phyloP scores from a whole-genome alignment of 495 filamentous ascomycete genomes.

The Penicillium mononematosum region DNA sequence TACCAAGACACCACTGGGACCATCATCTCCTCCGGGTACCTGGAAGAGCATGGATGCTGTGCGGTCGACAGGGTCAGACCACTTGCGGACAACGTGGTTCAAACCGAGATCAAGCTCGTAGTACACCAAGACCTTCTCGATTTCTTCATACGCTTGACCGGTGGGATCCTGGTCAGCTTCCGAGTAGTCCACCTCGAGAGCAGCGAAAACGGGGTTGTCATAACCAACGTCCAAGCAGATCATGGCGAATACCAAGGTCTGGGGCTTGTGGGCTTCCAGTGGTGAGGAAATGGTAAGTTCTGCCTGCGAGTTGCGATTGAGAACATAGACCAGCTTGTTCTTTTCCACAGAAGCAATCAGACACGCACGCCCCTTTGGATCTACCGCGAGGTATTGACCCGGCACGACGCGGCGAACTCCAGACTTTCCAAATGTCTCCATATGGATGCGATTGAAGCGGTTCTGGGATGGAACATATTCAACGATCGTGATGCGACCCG shows the following conservation, averaged over 20 bases:
- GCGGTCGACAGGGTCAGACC: slow-evolving; percentile 90
- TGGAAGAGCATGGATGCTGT: slow-evolving; percentile 89
- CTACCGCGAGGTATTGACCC: slow-evolving; percentile 89
- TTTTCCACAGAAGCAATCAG: slow-evolving; percentile 94
- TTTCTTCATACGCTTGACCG: slow-evolving; percentile 73
- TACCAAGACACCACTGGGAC: slow-evolving; percentile 90
- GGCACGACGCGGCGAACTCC: slow-evolving; percentile 93
- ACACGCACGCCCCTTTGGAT: slow-evolving; percentile 93
- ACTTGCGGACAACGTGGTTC: slow-evolving; percentile 95
- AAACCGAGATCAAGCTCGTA: slow-evolving; percentile 96
- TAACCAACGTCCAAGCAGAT: slow-evolving; percentile 90
- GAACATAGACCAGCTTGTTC: slow-evolving; percentile 98
- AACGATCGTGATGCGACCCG: slow-evolving; percentile 88
- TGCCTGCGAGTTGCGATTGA: slow-evolving; percentile 91
- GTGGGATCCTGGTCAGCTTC: slow-evolving; percentile 90
- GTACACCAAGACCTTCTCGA: slow-evolving; percentile 90
- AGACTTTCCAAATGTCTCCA: slow-evolving; percentile 97
- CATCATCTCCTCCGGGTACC: slow-evolving; percentile 90
- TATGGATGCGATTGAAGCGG: slow-evolving; percentile 81
- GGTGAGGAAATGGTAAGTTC: slow-evolving; percentile 96
- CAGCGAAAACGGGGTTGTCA: slow-evolving; percentile 94
- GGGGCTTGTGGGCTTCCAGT: slow-evolving; percentile 95
- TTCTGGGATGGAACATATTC: slow-evolving; percentile 89
- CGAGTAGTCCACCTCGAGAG: slow-evolving; percentile 88
- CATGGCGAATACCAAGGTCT: slow-evolving; percentile 84